phyloP scores from a whole-genome alignment of 83 land plant genomes.

The Diphasiastrum complanatum region DNA sequence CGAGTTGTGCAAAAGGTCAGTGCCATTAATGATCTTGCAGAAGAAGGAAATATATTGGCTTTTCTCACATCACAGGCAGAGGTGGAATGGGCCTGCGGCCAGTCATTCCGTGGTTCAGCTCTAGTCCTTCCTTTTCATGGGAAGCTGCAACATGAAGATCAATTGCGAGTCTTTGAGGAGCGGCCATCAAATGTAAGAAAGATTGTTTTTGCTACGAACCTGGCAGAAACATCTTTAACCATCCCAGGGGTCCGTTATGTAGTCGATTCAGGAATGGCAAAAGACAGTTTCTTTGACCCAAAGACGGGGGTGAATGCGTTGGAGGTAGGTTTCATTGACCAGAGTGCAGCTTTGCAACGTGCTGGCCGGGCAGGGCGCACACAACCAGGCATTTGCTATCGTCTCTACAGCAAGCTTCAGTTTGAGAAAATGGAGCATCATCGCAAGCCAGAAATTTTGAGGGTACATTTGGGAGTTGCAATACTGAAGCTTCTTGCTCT shows the following conservation, averaged over 20 bases:
- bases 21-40: slow-evolving; percentile 40
- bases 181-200: slow-evolving; percentile 55
- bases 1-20: slow-evolving; percentile 46
- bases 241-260: slow-evolving; percentile 73
- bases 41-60: slow-evolving; percentile 60
- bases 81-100: slow-evolving; percentile 76
- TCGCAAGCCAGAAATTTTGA: slow-evolving; percentile 64
- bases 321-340: slow-evolving; percentile 43
- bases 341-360: slow-evolving; percentile 70
- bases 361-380: slow-evolving; percentile 84
- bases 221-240: slow-evolving; percentile 88
- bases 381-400: slow-evolving; percentile 63
- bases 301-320: slow-evolving; percentile 59
- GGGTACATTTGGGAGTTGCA: slow-evolving; percentile 72
- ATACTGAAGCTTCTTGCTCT: slow-evolving; percentile 61
- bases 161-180: slow-evolving; percentile 48
- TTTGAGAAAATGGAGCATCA: slow-evolving; percentile 39
- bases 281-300: slow-evolving; percentile 69
- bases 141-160: slow-evolving; percentile 64
- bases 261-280: slow-evolving; percentile 68
- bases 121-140: slow-evolving; percentile 71
- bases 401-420: slow-evolving; percentile 50
- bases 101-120: slow-evolving; percentile 32
- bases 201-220: slow-evolving; percentile 73
- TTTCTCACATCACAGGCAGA: slow-evolving; percentile 69